Evolutionary conservation across 345 rosid species (phyloP), one percentile per base, ranked within the genome.

Genomic region (Hypericum androsaemum): DNA sequence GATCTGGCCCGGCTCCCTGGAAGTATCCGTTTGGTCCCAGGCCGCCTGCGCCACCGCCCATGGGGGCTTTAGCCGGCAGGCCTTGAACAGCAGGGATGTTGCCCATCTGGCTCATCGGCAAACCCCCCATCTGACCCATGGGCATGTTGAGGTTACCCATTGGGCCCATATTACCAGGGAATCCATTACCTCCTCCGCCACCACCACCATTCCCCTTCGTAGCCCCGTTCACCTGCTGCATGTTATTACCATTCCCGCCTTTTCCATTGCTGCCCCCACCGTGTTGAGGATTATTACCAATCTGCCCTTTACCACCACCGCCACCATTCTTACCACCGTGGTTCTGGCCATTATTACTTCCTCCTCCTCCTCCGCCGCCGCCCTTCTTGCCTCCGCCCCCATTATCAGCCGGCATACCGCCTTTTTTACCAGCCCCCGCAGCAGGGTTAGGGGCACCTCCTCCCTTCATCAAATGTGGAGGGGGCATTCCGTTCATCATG

Each of bases 21-120:
- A 81, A 81, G 68, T 86, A 86, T 0, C 84, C 71, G 13, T 8
- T 12, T 0, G 52, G 37, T 1, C 32, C 32, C 0, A 38, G 46
- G 0, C 49, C 83, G 6, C 65, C 70, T 5, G 32, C 32, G 32
- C 32, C 32, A 22, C 32, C 67, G 1, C 49, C 44, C 66, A 75
- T 67, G 9, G 81, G 77, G 32, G 75, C 64, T 16, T 48, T 16
- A 2, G 95, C 94, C 0, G 96, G 96, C 11, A 84, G 72, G 15
- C 97, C 97, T 61, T 80, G 94, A 35, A 81, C 95, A 0, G 97
- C 88, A 4, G 78, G 77, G 50, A 77, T 49, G 51, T 55, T 71
- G 13, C 70, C 64, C 77, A 71, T 22, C 32, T 22, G 32, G 32
- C 32, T 22, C 32, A 22, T 22, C 32, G 32, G 32, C 32, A 22